Conservation (phyloP, 75 land plant genomes). For the Picea sitchensis region DNA sequence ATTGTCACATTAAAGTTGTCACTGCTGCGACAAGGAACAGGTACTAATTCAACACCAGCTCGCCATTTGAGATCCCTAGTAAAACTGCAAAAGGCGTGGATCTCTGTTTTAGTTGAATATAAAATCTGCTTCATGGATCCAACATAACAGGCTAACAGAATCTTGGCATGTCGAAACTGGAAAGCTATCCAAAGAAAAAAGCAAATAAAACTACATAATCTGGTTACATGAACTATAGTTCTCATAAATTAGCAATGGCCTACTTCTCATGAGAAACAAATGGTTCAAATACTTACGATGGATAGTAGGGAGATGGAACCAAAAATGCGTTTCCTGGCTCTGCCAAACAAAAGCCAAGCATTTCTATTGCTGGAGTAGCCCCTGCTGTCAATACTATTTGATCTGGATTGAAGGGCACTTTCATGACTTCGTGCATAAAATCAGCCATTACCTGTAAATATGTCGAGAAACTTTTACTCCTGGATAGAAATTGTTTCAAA, state of each 20-base stretch:
- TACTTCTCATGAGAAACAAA: neutral
- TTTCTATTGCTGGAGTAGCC: constrained; percentile 81
- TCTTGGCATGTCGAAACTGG: neutral
- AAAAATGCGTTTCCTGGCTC: constrained; percentile 78
- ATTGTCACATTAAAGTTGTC: constrained; percentile 60
- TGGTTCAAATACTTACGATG: constrained; percentile 39
- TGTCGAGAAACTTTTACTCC: neutral
- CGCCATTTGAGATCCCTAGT: constrained; percentile 73
- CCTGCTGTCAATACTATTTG: constrained; percentile 70
- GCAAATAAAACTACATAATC: neutral
- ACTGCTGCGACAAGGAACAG: constrained; percentile 66
- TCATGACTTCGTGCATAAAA: constrained; percentile 59
- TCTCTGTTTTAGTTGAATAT: constrained; percentile 1
- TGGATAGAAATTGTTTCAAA: too few relatives aligned
- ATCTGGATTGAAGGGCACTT: constrained; percentile 44
- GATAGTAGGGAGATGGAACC: constrained; percentile 80
- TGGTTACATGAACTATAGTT: neutral
- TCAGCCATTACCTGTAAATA: constrained; percentile 60
- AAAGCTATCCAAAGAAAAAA: neutral
- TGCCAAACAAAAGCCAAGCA: constrained; percentile 62
- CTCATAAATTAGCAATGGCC: neutral
- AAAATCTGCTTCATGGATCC: neutral
- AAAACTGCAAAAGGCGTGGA: constrained; percentile 42
- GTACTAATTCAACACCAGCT: constrained; percentile 69
- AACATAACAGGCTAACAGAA: neutral